phyloP scores from a whole-genome alignment of 257 asterid genomes.

The Mitragyna speciosa region DNA sequence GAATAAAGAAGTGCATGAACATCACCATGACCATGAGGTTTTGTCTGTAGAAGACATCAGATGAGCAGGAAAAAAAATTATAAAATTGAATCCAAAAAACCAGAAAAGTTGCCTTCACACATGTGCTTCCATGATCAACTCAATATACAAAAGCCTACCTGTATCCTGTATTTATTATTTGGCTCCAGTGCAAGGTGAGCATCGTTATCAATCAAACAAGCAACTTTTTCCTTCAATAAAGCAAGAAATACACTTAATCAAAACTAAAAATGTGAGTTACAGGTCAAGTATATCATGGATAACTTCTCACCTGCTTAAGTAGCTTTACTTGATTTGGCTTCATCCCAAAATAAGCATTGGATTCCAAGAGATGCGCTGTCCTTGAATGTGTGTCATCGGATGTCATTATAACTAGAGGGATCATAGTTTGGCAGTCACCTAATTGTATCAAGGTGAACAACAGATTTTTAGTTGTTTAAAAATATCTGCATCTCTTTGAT shows the following conservation, averaged over 20 bases:
- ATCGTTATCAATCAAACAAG: constrained; percentile 96
- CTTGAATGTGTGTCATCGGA: constrained; percentile 93
- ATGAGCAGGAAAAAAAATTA: not conserved
- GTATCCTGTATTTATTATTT: constrained; percentile 68
- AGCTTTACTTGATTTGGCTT: constrained; percentile 79
- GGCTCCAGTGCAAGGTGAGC: constrained; percentile 92
- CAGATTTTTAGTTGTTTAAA: constrained; percentile 1
- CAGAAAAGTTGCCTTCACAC: constrained; percentile 12
- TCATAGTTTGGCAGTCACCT: constrained; percentile 71
- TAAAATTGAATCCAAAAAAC: constrained; percentile 9
- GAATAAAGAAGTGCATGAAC: constrained; percentile 96
- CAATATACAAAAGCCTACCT: constrained; percentile 48
- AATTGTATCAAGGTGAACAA: constrained; percentile 14
- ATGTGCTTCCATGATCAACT: not conserved
- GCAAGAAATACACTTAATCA: constrained; percentile 18
- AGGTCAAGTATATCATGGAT: constrained; percentile 6
- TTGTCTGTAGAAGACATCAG: constrained; percentile 56
- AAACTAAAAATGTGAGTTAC: not conserved
- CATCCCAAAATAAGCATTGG: constrained; percentile 92
- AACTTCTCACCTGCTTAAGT: constrained; percentile 73
- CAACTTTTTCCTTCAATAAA: constrained; percentile 89
- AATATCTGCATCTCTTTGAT: not conserved
- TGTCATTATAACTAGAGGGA: constrained; percentile 94
- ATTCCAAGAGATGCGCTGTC: constrained; percentile 66
- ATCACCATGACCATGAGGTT: constrained; percentile 99